These are phyloP conservation scores for Strobilomyces dryophilus DNA, from an alignment of 768 basidiomycete genomes.

Conservation along the genomic window DNA sequence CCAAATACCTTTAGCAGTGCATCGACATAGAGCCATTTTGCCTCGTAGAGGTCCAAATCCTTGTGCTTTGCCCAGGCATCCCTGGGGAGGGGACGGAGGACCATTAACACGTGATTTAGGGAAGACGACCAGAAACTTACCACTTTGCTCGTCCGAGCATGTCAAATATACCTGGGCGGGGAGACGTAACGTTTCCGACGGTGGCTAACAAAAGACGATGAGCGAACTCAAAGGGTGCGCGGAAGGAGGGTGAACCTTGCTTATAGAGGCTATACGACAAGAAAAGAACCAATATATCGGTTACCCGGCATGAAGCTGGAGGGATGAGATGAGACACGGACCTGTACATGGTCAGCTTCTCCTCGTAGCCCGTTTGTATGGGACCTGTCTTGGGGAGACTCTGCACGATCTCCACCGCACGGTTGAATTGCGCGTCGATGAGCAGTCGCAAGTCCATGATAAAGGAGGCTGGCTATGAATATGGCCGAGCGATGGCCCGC, in stretches of 20 bases:
- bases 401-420: slow-evolving; percentile 93
- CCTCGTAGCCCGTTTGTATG: slow-evolving; percentile 93
- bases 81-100: slow-evolving; percentile 39
- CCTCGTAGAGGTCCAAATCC: slow-evolving; percentile 72
- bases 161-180: slow-evolving; percentile 85
- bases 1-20: slow-evolving; percentile 70
- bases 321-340: slow-evolving; percentile 28
- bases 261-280: slow-evolving; percentile 73
- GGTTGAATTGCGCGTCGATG: slow-evolving; percentile 84
- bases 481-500: background rate
- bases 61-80: slow-evolving; percentile 95
- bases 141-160: slow-evolving; percentile 93
- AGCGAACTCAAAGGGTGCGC: background rate
- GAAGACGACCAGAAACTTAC: slow-evolving; percentile 37
- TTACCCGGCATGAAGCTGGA: background rate
- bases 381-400: slow-evolving; percentile 89
- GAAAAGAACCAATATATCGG: slow-evolving; percentile 6
- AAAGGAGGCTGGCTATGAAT: background rate
- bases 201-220: slow-evolving; percentile 54
- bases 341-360: slow-evolving; percentile 94
- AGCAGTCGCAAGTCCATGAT: slow-evolving; percentile 60
- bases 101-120: slow-evolving; percentile 21
- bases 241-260: slow-evolving; percentile 56
- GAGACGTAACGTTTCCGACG: slow-evolving; percentile 75
- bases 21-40: slow-evolving; percentile 88